Conservation (phyloP, 2,329 filamentous ascomycete species). For the Botryotinia calthae region DNA sequence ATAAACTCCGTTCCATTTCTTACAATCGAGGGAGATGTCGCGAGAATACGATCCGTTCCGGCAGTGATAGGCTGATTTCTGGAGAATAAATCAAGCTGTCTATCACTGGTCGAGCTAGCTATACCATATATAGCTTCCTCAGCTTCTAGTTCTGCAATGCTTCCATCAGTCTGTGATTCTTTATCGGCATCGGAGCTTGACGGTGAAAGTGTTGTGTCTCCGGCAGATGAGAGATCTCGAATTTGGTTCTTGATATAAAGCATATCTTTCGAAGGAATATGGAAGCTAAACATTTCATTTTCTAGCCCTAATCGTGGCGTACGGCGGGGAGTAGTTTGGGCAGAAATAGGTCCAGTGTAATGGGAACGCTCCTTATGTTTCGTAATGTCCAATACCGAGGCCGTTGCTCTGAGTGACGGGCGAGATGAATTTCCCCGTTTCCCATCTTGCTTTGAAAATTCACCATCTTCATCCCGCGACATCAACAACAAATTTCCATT, state of each 20-base stretch:
- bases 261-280: conserved; percentile 14
- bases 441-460: conserved; percentile 14
- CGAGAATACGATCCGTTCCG: conserved; percentile 33
- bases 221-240: conserved; percentile 33
- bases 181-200: conserved; percentile 35
- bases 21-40: conserved; percentile 30
- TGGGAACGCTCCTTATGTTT: conserved; percentile 23
- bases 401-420: conserved; percentile 29
- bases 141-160: conserved; percentile 30
- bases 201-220: conserved; percentile 34
- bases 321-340: conserved; percentile 24
- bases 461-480: conserved; percentile 18
- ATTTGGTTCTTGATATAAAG: conserved; percentile 25
- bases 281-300: conserved; percentile 24
- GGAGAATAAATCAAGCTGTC: conserved; percentile 34
- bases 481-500: conserved; percentile 26
- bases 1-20: conserved; percentile 20
- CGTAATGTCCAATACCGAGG: conserved; percentile 25
- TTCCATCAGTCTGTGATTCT: conserved; percentile 37
- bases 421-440: conserved; percentile 24
- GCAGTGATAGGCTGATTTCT: conserved; percentile 34
- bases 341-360: conserved; percentile 21
- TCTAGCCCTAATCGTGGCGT: conserved; percentile 22
- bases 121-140: conserved; percentile 6
- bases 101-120: background rate